Evolutionary conservation across 805 yeast genomes (phyloP), one percentile per base, ranked within the genome.

Genomic region (Candida insectalens): DNA sequence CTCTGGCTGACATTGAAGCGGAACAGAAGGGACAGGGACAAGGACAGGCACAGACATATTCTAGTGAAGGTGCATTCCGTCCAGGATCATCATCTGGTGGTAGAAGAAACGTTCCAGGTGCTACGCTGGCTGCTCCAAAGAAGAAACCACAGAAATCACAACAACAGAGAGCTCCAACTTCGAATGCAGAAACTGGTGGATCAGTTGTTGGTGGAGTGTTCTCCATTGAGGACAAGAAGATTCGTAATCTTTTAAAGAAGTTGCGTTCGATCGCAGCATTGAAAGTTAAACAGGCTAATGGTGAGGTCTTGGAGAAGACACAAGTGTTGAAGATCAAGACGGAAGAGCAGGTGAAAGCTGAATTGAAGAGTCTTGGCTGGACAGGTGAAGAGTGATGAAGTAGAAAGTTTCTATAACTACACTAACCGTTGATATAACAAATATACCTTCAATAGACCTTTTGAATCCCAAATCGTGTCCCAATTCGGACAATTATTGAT

Each of bases 221-320:
- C 25, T 73, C 83, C 8, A 67, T 83, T 27, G 96, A 89, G 59
- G 97, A 89, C 48, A 92, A 88, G 69, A 87, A 88, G 60, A 78
- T 85, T 43, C 74, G 98, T 55, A 77, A 92, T 21, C 68, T 92
- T 55, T 69, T 88, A 59, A 92, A 92, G 65, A 92, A 92, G 61
- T 70, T 89, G 42, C 73, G 97, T 51, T 96, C 98, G n/a, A 92
- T 92, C 47, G 95, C 88, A 57, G 77, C 76, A 35, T 70, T 92
- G 50, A 88, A 88, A 59, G 72, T 73, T 66, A 83, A 89, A 55
- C 87, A 83, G 60, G 82, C 80, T 6, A 66, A 63, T 36, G 94
- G 89, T 32, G 96, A 87, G 42, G 67, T 76, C 40, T 70, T 92
- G 46, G 98, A 92, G 61, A 94, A 80, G 49, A 92, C 97, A 21